Conservation (phyloP, 495 filamentous ascomycete species). For the Talaromyces ruber region DNA sequence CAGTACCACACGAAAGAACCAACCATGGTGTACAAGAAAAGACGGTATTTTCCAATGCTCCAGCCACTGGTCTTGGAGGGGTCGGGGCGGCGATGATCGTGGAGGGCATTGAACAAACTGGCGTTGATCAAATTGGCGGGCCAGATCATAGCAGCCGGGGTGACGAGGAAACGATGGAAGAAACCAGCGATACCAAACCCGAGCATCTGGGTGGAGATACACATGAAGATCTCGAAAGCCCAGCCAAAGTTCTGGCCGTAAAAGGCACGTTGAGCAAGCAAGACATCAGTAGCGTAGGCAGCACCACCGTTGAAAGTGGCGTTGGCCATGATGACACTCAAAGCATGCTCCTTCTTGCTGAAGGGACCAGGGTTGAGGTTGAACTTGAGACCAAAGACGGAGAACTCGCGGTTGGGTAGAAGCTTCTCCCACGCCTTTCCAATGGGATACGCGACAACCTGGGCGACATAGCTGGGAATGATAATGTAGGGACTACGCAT, state of each 20-base stretch:
- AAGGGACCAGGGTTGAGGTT: slow-evolving; percentile 63
- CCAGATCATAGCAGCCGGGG: slow-evolving; percentile 66
- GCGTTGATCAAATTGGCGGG: slow-evolving; percentile 56
- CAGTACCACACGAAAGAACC: slow-evolving; percentile 56
- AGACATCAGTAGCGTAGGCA: slow-evolving; percentile 60
- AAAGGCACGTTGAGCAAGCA: slow-evolving; percentile 57
- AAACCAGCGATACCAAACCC: slow-evolving; percentile 68
- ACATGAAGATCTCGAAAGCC: slow-evolving; percentile 58
- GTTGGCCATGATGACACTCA: slow-evolving; percentile 65
- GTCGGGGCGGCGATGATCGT: slow-evolving; percentile 53
- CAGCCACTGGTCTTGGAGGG: slow-evolving; percentile 53
- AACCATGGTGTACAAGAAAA: slow-evolving; percentile 53
- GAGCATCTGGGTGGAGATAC: slow-evolving; percentile 61
- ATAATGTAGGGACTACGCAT: slow-evolving; percentile 58
- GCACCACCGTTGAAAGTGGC: slow-evolving; percentile 42
- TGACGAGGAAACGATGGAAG: slow-evolving; percentile 54
- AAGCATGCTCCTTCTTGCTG: slow-evolving; percentile 69
- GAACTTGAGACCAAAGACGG: slow-evolving; percentile 45
- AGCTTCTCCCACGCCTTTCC: slow-evolving; percentile 47
- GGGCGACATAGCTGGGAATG: slow-evolving; percentile 59
- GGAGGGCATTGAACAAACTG: slow-evolving; percentile 61
- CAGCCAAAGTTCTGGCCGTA: slow-evolving; percentile 61
- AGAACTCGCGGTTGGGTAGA: slow-evolving; percentile 44
- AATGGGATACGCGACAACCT: slow-evolving; percentile 62
- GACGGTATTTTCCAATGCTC: slow-evolving; percentile 54